Conservation (phyloP, 2,329 filamentous ascomycete species). For the Verruconis gallopava region DNA sequence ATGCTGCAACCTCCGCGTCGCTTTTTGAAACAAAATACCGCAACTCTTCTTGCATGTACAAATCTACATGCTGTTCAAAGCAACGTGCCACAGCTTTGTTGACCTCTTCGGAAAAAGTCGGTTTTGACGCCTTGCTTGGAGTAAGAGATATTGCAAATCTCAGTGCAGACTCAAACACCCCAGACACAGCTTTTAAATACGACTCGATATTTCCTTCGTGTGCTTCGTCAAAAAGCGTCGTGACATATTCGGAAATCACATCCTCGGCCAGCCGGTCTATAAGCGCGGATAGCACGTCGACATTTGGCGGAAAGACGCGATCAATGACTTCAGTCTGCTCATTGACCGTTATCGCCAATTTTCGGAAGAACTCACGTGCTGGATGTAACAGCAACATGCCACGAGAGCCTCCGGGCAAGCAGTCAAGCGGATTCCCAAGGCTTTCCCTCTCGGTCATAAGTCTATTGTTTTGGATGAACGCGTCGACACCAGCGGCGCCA, state of each 20-base stretch:
- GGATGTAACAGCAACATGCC: constrained; percentile 64
- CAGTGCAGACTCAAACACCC: constrained; percentile 74
- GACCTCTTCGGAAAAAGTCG: constrained; percentile 50
- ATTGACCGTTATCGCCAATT: constrained; percentile 60
- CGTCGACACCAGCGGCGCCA: constrained; percentile 62
- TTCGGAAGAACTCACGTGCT: constrained; percentile 68
- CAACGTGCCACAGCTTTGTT: constrained; percentile 54
- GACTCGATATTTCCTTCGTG: constrained; percentile 61
- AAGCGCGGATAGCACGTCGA: constrained; percentile 62
- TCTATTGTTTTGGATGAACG: constrained; percentile 81
- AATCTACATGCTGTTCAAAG: constrained; percentile 86
- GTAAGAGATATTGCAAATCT: constrained; percentile 62
- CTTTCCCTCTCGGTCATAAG: constrained; percentile 56
- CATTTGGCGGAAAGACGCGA: constrained; percentile 61
- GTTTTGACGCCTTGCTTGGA: constrained; percentile 49
- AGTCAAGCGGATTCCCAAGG: constrained; percentile 65
- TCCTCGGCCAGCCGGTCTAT: constrained; percentile 75
- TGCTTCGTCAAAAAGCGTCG: constrained; percentile 72
- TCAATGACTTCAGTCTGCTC: constrained; percentile 72
- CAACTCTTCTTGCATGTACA: constrained; percentile 85
- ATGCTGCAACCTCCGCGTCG: constrained; percentile 62
- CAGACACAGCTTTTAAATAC: constrained; percentile 77
- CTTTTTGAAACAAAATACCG: constrained; percentile 70
- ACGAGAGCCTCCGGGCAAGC: constrained; percentile 53
- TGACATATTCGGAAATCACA: constrained; percentile 72